phyloP scores from a whole-genome alignment of 805 yeast species.

The Wickerhamomyces rabaulensis region DNA sequence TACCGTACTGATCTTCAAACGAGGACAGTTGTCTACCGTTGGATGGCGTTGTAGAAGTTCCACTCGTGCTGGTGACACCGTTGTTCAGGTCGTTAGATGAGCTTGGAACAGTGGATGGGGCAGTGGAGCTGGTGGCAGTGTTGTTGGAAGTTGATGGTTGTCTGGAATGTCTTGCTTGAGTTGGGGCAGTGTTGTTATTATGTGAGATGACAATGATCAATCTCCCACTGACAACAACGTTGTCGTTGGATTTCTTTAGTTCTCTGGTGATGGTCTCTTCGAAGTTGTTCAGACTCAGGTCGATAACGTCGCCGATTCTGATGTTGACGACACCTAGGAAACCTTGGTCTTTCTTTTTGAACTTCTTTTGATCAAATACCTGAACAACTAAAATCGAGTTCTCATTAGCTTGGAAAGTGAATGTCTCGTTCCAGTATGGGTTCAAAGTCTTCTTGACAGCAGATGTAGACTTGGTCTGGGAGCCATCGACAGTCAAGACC shows the following conservation, averaged over 20 bases:
- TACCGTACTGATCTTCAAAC: conserved; percentile 94
- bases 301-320: conserved; percentile 83
- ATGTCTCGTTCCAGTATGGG: conserved; percentile 97
- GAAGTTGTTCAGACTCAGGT: conserved; percentile 39
- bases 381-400: conserved; percentile 86
- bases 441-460: conserved; percentile 91
- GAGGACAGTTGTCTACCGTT: conserved; percentile 71
- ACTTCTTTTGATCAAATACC: conserved; percentile 94
- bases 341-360: conserved; percentile 98
- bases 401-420: conserved; percentile 70
- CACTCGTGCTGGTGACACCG: conserved; percentile 7
- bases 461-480: conserved; percentile 90
- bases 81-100: background rate
- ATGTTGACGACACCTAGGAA: conserved; percentile 94
- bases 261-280: conserved; percentile 93
- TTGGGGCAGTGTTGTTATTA: conserved; percentile 16
- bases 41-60: conserved; percentile 16
- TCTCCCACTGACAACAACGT: conserved; percentile 89
- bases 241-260: conserved; percentile 86
- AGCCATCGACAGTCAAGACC: conserved; percentile 94
- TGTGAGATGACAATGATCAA: conserved; percentile 72
- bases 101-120: conserved; percentile 12
- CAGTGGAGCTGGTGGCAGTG: conserved; percentile 12
- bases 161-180: conserved; percentile 20
- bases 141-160: conserved; percentile 20